Evolutionary conservation across 768 basidiomycete genomes (phyloP).

Genomic region (Gautieria morchelliformis): DNA sequence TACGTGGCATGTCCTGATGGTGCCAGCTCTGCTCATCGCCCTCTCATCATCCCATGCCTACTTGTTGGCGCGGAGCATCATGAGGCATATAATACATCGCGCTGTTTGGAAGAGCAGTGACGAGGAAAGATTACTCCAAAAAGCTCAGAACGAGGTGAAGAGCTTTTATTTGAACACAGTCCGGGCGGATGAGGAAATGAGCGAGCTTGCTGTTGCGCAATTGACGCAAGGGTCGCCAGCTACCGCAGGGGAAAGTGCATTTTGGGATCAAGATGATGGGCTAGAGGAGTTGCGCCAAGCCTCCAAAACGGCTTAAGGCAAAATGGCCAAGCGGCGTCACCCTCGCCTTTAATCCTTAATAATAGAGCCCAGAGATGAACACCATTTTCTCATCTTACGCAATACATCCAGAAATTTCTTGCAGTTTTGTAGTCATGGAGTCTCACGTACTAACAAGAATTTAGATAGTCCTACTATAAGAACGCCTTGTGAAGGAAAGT

Average conservation of each 20-base stretch:
- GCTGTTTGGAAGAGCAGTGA: constrained; percentile 67
- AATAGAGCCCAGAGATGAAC: no score
- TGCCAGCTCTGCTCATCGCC: constrained; percentile 63
- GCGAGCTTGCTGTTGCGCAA: neutral
- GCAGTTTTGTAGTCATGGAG: no score
- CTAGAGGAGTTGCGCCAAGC: constrained; percentile 59
- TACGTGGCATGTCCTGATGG: constrained; percentile 28
- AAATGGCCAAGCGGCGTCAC: neutral
- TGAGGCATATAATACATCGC: constrained; percentile 64
- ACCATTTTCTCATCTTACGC: no score
- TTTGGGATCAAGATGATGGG: constrained; percentile 71
- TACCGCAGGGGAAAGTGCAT: constrained; percentile 18
- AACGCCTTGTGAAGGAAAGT: no score
- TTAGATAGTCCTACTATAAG: no score
- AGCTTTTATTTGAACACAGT: constrained; percentile 27
- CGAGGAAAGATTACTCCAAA: constrained; percentile 51
- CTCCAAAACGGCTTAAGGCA: constrained; percentile 49
- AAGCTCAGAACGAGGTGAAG: constrained; percentile 46
- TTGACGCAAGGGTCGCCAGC: neutral
- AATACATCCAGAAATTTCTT: no score
- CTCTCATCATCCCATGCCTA: constrained; percentile 85
- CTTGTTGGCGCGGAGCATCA: constrained; percentile 48
- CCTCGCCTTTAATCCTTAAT: no score
- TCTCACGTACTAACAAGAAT: no score
- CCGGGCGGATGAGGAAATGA: neutral